Evolutionary conservation across 306 rosid genomes (phyloP), one percentile per base, ranked within the genome.

Genomic region (Coriaria nepalensis): DNA sequence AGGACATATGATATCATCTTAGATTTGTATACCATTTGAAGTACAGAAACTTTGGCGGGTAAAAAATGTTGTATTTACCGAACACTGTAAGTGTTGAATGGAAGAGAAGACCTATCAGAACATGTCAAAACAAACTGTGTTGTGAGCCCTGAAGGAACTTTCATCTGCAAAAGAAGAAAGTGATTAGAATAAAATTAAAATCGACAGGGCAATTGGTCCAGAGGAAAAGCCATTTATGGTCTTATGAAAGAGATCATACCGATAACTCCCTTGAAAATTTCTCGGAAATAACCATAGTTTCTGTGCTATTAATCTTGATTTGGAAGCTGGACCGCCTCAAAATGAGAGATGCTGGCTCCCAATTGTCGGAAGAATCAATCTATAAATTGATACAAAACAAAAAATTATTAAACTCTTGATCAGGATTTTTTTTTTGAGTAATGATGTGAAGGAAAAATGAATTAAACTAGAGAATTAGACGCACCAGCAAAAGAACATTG

Each of bases 261-360:
- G 94, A 90, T 56, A 79, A 73, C 46, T 90, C 97, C 68, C 75
- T 74, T 4, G 97, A 90, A 70, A 80, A 81, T 63, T 81, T 84
- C 62, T 90, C 93, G 1, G 57, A 48, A 65, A 79, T 65, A 7
- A 71, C 78, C 15, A 48, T 46, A 56, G 63, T 53, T 62, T 81
- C 95, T 35, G 76, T 67, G 45, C 71, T 55, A 38, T 52, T 67
- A 56, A 77, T 73, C 75, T 63, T 75, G 49, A 85, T 75, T 64
- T 73, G 94, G 77, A 73, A 90, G 63, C 74, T 71, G 5, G 92
- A 73, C 56, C 95, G 78, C 69, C 79, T 71, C 65, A 90, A 72
- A 65, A 47, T 51, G 37, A 90, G 53, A 42, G 94, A 73, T 33
- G 93, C 74, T 60, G 60, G 73, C 68, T 90, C 95, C 92, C 93